Percentiles rank a stretch among this genome's conserved stretches.
Evolutionary conservation across 164 flowering plant genomes (phyloP).

Genomic region (Paratinospora sagittata): DNA sequence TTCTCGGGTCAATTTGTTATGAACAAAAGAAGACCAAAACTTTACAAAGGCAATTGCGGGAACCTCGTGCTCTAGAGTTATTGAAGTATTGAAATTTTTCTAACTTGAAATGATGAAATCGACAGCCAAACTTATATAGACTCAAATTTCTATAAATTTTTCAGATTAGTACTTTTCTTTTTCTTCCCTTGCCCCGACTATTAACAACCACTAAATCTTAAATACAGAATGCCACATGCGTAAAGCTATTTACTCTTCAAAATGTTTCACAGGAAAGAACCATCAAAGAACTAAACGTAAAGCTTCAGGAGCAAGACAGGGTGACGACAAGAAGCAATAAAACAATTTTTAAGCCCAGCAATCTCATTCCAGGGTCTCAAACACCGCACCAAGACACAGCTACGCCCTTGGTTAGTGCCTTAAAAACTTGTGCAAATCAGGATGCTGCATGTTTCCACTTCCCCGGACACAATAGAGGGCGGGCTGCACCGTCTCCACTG

Average conservation of each 20-base stretch:
- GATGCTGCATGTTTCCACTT: conserved; percentile 67
- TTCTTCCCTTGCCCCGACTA: not conserved
- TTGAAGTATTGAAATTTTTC: too few relatives aligned
- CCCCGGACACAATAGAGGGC: conserved; percentile 84
- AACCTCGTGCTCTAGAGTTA: too few relatives aligned
- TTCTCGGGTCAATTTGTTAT: too few relatives aligned
- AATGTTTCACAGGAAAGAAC: conserved; percentile 12
- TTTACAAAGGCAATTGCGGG: too few relatives aligned
- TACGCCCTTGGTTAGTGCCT: conserved; percentile 60
- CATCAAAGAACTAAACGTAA: not conserved
- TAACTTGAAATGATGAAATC: too few relatives aligned
- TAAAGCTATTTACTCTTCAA: conserved; percentile 11
- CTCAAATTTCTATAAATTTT: too few relatives aligned
- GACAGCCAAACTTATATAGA: too few relatives aligned
- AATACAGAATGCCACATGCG: conserved; percentile 8
- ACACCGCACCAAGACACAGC: not conserved
- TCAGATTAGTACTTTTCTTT: too few relatives aligned
- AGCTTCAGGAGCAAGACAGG: not conserved
- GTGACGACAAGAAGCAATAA: not conserved
- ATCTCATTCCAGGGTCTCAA: not conserved
- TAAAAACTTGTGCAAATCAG: conserved; percentile 51
- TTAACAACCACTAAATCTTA: not conserved
- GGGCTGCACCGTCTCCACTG: conserved; percentile 49
- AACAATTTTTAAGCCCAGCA: too few relatives aligned
- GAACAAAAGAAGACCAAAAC: too few relatives aligned